A percentile compares a stretch with the other conserved stretches of the same genome.
phyloP scores from a whole-genome alignment of 2,329 filamentous ascomycete genomes.

The Eurotiales sp. region DNA sequence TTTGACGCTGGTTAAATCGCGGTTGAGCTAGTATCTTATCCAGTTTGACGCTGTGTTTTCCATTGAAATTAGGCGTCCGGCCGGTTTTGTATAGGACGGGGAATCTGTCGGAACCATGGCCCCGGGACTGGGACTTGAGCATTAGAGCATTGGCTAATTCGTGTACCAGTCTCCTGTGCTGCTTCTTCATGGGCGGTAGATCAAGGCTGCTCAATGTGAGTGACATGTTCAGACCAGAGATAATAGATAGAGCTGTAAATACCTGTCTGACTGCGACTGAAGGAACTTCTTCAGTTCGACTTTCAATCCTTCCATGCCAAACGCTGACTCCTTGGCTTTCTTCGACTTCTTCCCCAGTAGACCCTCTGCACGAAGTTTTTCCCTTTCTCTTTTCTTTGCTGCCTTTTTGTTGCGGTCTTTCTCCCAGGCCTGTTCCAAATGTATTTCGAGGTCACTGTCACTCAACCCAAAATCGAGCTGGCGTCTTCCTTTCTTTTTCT shows the following conservation, averaged over 20 bases:
- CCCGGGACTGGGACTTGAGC: slow-evolving; percentile 79
- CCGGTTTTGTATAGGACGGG: slow-evolving; percentile 73
- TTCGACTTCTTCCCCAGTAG: slow-evolving; percentile 56
- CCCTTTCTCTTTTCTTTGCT: slow-evolving; percentile 65
- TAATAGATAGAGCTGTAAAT: slow-evolving; percentile 26
- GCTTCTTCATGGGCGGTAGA: slow-evolving; percentile 80
- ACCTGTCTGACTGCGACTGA: slow-evolving; percentile 60
- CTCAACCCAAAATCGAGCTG: slow-evolving; percentile 54
- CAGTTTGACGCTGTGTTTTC: slow-evolving; percentile 49
- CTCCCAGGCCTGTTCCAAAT: slow-evolving; percentile 58
- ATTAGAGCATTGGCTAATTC: slow-evolving; percentile 70
- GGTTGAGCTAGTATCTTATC: slow-evolving; percentile 36
- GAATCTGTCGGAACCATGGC: slow-evolving; percentile 68
- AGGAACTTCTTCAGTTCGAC: slow-evolving; percentile 72
- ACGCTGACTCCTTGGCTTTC: slow-evolving; percentile 60
- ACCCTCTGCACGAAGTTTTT: slow-evolving; percentile 63
- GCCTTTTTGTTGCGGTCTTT: slow-evolving; percentile 70
- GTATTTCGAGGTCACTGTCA: slow-evolving; percentile 64
- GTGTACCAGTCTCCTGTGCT: slow-evolving; percentile 73
- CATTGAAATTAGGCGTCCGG: slow-evolving; percentile 60
- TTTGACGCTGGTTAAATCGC: slow-evolving; percentile 25
- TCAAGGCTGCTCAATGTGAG: slow-evolving; percentile 52
- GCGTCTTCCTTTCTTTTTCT: slow-evolving; percentile 57
- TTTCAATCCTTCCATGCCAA: slow-evolving; percentile 69
- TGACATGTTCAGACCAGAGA: slow-evolving; percentile 1